Evolutionary conservation across 2,329 filamentous ascomycete genomes (phyloP), one percentile per base, ranked within the genome.

Genomic region (Xylariaceae sp.): DNA sequence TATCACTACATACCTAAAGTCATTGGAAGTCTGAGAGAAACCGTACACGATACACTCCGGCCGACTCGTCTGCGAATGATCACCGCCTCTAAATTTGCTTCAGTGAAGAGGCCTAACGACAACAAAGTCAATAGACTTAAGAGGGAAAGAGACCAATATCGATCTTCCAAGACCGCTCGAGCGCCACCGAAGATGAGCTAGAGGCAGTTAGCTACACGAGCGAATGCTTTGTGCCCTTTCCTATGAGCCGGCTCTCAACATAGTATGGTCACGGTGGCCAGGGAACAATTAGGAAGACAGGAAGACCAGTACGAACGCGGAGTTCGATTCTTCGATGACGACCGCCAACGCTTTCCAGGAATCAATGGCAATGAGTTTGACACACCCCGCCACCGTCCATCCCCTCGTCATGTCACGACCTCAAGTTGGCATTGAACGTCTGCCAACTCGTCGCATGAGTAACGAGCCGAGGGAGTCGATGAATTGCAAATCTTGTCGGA

Each of bases 401-500:
- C 72, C 75, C 30, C 68, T 76, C 52, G 69, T 73, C 65, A 86
- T 89, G 77, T 82, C 86, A 56, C 81, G 88, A 62, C 86, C 86
- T 27, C 86, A 89, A 73, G 85, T 91, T 62, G 86, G 87, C 66
- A 92, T 92, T 68, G 86, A 91, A 71, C 82, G 88, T 54, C 74
- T 92, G 58, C 86, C 87, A 22, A 78, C 84, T 47, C 82, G 86
- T 55, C 83, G 86, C 39, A 75, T 82, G 69, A 83, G 78, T 68
- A 86, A 82, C 61, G 87, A 94, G 67, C 88, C 87, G 38, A 61
- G 64, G 47, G 90, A 95, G 75, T 88, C 87, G 32, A 95, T 95
- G 90, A 95, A 95, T 69, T 95, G 90, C 82, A 95, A 95, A 70
- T 94, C 89, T 49, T 95, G 90, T 75, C 82, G 90, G 60, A 95